Evolutionary conservation across 495 filamentous ascomycete genomes (phyloP).

Genomic region (Trichoderma parareesei): DNA sequence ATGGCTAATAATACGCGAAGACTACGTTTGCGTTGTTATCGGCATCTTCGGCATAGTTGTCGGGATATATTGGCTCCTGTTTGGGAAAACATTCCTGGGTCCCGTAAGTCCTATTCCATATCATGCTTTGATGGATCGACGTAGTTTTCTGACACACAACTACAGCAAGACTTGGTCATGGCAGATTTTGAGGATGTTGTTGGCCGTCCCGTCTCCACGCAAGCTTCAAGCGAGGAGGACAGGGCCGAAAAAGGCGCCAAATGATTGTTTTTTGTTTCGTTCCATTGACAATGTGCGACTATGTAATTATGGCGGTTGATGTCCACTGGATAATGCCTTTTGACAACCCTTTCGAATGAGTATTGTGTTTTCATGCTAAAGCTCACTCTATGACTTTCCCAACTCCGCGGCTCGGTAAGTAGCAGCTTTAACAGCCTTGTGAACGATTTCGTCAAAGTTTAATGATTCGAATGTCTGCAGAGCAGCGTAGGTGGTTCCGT

Average conservation of each 20-base stretch:
- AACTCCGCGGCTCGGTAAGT: slow-evolving; percentile 22
- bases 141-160: not conserved
- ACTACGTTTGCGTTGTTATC: slow-evolving; percentile 28
- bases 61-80: slow-evolving; percentile 21
- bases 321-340: too few relatives aligned
- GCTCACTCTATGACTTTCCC: slow-evolving; percentile 16
- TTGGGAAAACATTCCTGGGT: slow-evolving; percentile 24
- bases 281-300: too few relatives aligned
- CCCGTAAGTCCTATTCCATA: slow-evolving; percentile 19
- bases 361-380: too few relatives aligned
- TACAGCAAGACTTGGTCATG: not conserved
- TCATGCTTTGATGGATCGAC: not conserved
- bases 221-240: not conserved
- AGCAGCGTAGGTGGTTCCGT: slow-evolving; percentile 28
- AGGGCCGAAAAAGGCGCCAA: not conserved
- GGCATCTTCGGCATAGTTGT: slow-evolving; percentile 27
- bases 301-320: too few relatives aligned
- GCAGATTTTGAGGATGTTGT: not conserved
- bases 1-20: slow-evolving; percentile 9
- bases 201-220: not conserved
- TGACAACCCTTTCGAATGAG: too few relatives aligned
- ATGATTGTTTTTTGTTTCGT: not conserved
- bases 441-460: slow-evolving; percentile 22
- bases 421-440: slow-evolving; percentile 26
- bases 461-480: slow-evolving; percentile 26